Evolutionary conservation across 2,329 filamentous ascomycete genomes (phyloP), one percentile per base, ranked within the genome.

Genomic region (Orbilia brochopaga): DNA sequence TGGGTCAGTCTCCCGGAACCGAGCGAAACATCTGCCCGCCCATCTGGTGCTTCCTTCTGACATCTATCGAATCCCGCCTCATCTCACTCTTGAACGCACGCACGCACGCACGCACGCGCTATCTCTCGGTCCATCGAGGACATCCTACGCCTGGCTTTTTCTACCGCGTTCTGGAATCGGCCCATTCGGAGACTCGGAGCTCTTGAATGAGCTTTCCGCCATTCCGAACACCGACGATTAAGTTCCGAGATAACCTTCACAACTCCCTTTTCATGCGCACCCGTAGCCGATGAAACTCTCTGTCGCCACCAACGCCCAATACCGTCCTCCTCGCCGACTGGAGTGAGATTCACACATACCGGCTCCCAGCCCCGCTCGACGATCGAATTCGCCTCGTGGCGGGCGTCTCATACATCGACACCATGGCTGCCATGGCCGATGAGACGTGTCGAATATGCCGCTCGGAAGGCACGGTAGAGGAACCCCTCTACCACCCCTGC

Each of bases 391-490:
- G 46, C 60, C 46, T 65, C 15, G 19, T n/a, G 30, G n/a, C 42
- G 32, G 63, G 56, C 23, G 55, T 40, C 48, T 64, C 37, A 48
- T 53, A 46, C 48, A 59, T 73, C 30, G 46, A 37, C 44, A 63
- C 30, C 53, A 69, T 69, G 65, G 58, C 66, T n/a, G 64, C 65
- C 40, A 73, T 84, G 63, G 87, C 90, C 61, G 83, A 85, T 64
- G 90, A 96, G 78, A 95, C 92, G n/a, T 99, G 94, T 82, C 88
- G 94, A 73, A 99, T 99, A 83, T 99, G 94, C 81, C 87, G 95
- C 76, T 91, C 91, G 58, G 95, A 99, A 80, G 91, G 86, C 62
- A 90, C 89, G 0, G 80, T 84, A 2, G 85, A 90, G 2, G 94
- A 97, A 78, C 92, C 91, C 69, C 85, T 99, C 42, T 99, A 96